phyloP scores from a whole-genome alignment of 169 alveolate species.

The Plasmodium yoelii region DNA sequence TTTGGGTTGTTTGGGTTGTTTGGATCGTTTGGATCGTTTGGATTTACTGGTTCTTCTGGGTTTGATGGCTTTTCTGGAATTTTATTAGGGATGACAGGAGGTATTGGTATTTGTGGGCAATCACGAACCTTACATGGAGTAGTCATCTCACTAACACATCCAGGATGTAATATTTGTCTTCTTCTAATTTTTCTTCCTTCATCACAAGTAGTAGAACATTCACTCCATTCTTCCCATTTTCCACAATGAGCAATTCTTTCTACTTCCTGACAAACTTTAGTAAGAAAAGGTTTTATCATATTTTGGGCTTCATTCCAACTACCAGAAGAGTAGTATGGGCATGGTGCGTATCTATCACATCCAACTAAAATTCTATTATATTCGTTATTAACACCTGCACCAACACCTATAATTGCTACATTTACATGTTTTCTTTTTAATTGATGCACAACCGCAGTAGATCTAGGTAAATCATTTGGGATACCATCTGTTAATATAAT shows the following conservation, averaged over 20 bases:
- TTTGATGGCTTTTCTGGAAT: background rate
- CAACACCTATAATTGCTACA: slow-evolving; percentile 45
- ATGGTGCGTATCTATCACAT: slow-evolving; percentile 12
- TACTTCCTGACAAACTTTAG: slow-evolving; percentile 48
- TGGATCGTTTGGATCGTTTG: too few relatives aligned
- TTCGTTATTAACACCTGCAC: slow-evolving; percentile 11
- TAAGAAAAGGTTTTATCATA: slow-evolving; percentile 42
- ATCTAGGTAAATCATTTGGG: slow-evolving; percentile 11
- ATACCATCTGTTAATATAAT: slow-evolving; percentile 53
- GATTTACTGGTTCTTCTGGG: background rate
- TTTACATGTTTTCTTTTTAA: slow-evolving; percentile 15
- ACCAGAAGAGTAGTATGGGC: slow-evolving; percentile 35
- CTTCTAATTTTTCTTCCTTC: slow-evolving; percentile 25
- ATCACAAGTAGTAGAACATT: slow-evolving; percentile 61
- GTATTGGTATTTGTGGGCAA: slow-evolving; percentile 10
- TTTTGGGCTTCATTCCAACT: slow-evolving; percentile 13
- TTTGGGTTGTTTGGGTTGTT: too few relatives aligned
- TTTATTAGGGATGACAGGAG: slow-evolving; percentile 1
- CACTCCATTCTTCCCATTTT: slow-evolving; percentile 42
- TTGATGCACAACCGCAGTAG: background rate
- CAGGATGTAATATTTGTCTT: slow-evolving; percentile 29
- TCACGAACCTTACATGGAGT: slow-evolving; percentile 9
- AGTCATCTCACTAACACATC: slow-evolving; percentile 15
- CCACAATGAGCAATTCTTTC: slow-evolving; percentile 61
- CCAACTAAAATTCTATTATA: slow-evolving; percentile 37